phyloP scores from a whole-genome alignment of 257 asterid species.

The Salvia splendens region DNA sequence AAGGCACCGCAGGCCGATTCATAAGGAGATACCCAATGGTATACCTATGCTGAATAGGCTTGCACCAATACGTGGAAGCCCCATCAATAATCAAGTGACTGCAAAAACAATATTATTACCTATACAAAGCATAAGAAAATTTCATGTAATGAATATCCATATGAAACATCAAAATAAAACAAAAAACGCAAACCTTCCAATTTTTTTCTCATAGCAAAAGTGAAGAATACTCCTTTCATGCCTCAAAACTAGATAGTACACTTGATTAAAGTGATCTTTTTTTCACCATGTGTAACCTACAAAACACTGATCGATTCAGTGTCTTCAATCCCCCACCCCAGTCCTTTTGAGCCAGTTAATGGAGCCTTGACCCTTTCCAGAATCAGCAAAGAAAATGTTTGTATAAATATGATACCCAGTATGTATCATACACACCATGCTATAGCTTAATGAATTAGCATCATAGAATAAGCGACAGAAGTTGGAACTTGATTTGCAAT shows the following conservation, averaged over 20 bases:
- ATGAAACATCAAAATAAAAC: slow-evolving; percentile 1
- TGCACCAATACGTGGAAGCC: background rate
- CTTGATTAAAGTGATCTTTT: slow-evolving; percentile 2
- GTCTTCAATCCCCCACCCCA: background rate
- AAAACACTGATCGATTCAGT: background rate
- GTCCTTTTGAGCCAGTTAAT: background rate
- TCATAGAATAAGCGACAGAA: slow-evolving; percentile 29
- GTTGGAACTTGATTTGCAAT: slow-evolving; percentile 20
- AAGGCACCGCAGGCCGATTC: background rate
- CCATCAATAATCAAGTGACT: background rate
- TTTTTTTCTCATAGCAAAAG: background rate
- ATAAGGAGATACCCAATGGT: background rate
- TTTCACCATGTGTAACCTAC: slow-evolving; percentile 9
- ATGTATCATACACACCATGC: slow-evolving; percentile 28
- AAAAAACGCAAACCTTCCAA: slow-evolving; percentile 12
- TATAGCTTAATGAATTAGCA: slow-evolving; percentile 32
- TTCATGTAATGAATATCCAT: background rate
- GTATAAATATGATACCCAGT: background rate
- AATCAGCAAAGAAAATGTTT: slow-evolving; percentile 16
- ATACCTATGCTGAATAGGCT: background rate
- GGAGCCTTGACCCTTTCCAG: slow-evolving; percentile 7
- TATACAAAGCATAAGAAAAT: background rate
- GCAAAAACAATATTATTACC: slow-evolving; percentile 10
- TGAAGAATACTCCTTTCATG: background rate
- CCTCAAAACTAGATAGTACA: slow-evolving; percentile 12